Percentiles rank a stretch among this genome's conserved stretches.
phyloP scores from a whole-genome alignment of 306 rosid species.

The Dryas octopetala region DNA sequence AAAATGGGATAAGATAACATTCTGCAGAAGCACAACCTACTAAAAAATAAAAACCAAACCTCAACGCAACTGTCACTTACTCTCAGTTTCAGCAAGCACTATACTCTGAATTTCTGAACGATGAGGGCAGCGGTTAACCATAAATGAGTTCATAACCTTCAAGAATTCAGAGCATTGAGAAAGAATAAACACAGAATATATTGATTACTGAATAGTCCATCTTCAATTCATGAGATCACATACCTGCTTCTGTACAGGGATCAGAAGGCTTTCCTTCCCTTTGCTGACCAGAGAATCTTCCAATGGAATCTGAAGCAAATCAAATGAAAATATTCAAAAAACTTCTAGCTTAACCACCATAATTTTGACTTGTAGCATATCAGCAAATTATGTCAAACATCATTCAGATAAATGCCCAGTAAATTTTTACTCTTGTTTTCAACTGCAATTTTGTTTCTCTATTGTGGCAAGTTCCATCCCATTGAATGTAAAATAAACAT shows the following conservation, averaged over 20 bases:
- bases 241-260: conserved; percentile 69
- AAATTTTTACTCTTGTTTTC: not conserved
- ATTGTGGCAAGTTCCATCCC: not conserved
- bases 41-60: not conserved
- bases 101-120: conserved; percentile 93
- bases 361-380: not conserved
- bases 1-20: not conserved
- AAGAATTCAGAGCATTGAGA: conserved; percentile 20
- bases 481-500: not conserved
- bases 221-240: conserved; percentile 1
- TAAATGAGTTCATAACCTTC: conserved; percentile 51
- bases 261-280: conserved; percentile 83
- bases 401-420: not conserved
- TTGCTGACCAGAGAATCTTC: conserved; percentile 53
- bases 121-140: conserved; percentile 79
- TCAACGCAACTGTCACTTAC: conserved; percentile 47
- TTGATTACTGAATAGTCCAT: not conserved
- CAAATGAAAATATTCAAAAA: not conserved
- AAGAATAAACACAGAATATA: conserved; percentile 17
- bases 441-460: not conserved
- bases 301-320: conserved; percentile 47
- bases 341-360: not conserved
- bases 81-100: conserved; percentile 63
- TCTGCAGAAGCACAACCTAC: not conserved
- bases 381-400: not conserved